These are phyloP conservation scores for Nemophila menziesii DNA, from an alignment of 257 asterid species.

Conservation along the genomic window DNA sequence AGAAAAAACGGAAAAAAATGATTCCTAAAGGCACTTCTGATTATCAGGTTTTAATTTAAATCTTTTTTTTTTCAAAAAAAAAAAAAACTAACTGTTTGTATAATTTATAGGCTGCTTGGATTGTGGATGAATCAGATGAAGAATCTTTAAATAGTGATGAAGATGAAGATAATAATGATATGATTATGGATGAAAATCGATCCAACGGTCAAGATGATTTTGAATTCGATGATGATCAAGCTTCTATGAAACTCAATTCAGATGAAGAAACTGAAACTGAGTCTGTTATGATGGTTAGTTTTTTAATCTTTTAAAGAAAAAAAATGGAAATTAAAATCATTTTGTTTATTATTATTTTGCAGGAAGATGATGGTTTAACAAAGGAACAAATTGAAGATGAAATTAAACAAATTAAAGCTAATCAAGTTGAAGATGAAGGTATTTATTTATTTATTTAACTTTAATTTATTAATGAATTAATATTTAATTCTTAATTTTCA, in stretches of 20 bases:
- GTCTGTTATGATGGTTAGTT: slow-evolving; percentile 77
- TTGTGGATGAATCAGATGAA: slow-evolving; percentile 61
- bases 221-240: slow-evolving; percentile 73
- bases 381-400: slow-evolving; percentile 86
- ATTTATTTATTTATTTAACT: slow-evolving; percentile 12
- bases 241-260: slow-evolving; percentile 48
- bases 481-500: slow-evolving; percentile 21
- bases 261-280: slow-evolving; percentile 77
- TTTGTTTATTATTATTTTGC: slow-evolving; percentile 15
- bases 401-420: slow-evolving; percentile 74
- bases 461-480: neutral
- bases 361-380: slow-evolving; percentile 73
- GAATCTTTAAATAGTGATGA: slow-evolving; percentile 59
- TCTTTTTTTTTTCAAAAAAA: neutral
- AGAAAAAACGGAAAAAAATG: slow-evolving; percentile 50
- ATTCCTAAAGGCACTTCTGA: slow-evolving; percentile 79
- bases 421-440: slow-evolving; percentile 96
- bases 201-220: slow-evolving; percentile 29
- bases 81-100: neutral
- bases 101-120: slow-evolving; percentile 81
- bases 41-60: slow-evolving; percentile 51
- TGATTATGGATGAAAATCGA: slow-evolving; percentile 63
- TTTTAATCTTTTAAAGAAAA: neutral
- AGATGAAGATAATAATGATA: slow-evolving; percentile 56
- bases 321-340: no score